A percentile compares a stretch with the other conserved stretches of the same genome.
Conservation (phyloP, 2,329 filamentous ascomycete genomes). For the Fusarium praegraminearum region DNA sequence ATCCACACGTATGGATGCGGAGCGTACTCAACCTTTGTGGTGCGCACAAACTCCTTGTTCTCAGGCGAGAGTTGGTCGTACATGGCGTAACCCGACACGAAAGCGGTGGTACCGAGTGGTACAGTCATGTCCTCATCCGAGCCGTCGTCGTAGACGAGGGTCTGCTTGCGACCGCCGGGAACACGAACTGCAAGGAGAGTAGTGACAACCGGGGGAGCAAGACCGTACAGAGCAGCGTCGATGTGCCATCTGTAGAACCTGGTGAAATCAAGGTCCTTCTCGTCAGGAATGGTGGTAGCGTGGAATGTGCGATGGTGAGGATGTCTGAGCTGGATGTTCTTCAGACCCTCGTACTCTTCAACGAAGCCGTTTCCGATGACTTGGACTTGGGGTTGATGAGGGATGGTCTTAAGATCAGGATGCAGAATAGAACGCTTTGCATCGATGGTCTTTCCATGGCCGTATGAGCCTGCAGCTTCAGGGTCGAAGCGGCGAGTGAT, state of each 20-base stretch:
- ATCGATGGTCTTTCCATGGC: conserved; percentile 81
- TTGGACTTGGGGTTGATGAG: conserved; percentile 79
- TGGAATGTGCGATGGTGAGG: conserved; percentile 85
- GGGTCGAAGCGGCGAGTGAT: conserved; percentile 82
- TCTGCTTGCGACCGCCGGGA: conserved; percentile 74
- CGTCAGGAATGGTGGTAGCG: conserved; percentile 68
- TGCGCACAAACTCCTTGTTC: conserved; percentile 75
- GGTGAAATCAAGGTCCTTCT: conserved; percentile 63
- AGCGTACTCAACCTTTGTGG: conserved; percentile 78
- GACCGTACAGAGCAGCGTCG: conserved; percentile 79
- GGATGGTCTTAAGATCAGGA: conserved; percentile 83
- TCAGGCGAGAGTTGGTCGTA: conserved; percentile 73
- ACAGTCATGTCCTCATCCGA: conserved; percentile 74
- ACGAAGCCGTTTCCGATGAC: conserved; percentile 83
- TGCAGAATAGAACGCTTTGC: conserved; percentile 74
- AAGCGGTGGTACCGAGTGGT: conserved; percentile 81
- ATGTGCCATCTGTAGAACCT: conserved; percentile 84
- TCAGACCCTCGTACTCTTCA: conserved; percentile 75
- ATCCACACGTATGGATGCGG: conserved; percentile 88
- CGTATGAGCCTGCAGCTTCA: conserved; percentile 71
- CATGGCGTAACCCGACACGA: conserved; percentile 78
- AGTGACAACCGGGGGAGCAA: conserved; percentile 80
- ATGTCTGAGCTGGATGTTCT: conserved; percentile 75
- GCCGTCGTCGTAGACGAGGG: conserved; percentile 79
- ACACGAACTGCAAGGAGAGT: conserved; percentile 80